These are phyloP conservation scores for Hypoxylon sp. DNA, from an alignment of 2,329 filamentous ascomycete genomes.

Conservation along the genomic window DNA sequence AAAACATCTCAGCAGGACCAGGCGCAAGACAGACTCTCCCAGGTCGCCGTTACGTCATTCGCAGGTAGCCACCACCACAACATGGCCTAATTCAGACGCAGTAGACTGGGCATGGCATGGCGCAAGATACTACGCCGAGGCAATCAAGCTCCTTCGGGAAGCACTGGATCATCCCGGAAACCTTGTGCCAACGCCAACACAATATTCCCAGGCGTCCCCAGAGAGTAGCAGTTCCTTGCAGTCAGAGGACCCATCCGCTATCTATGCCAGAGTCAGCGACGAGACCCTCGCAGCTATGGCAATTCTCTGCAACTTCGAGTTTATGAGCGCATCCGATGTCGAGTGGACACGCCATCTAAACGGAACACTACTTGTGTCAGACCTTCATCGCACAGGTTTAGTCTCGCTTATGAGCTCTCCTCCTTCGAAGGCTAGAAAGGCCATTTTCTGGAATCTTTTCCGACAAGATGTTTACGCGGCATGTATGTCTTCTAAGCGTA, in stretches of 20 bases:
- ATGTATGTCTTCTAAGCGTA: neutral
- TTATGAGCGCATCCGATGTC: slow-evolving; percentile 2
- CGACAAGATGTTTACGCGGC: slow-evolving; percentile 1
- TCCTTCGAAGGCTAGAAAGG: neutral
- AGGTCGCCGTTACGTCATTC: slow-evolving; percentile 1
- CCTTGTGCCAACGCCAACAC: neutral
- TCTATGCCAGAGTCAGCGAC: slow-evolving; percentile 4
- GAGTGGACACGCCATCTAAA: slow-evolving; percentile 2
- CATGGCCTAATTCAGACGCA: slow-evolving; percentile 1
- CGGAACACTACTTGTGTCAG: neutral
- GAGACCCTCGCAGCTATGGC: slow-evolving; percentile 4
- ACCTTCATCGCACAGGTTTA: neutral
- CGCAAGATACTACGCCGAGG: slow-evolving; percentile 4
- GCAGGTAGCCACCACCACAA: slow-evolving; percentile 2
- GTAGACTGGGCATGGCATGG: slow-evolving; percentile 3
- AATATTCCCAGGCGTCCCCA: slow-evolving; percentile 3
- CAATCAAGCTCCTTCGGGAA: slow-evolving; percentile 2
- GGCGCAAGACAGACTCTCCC: slow-evolving; percentile 1
- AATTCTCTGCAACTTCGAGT: slow-evolving; percentile 2
- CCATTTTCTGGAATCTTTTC: slow-evolving; percentile 5
- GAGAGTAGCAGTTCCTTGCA: slow-evolving; percentile 4
- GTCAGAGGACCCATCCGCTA: neutral
- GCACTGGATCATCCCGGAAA: slow-evolving; percentile 1
- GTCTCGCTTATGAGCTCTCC: neutral
- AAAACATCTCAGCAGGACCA: neutral